Evolutionary conservation across 345 rosid species (phyloP).

Genomic region (Physaria fendleri): DNA sequence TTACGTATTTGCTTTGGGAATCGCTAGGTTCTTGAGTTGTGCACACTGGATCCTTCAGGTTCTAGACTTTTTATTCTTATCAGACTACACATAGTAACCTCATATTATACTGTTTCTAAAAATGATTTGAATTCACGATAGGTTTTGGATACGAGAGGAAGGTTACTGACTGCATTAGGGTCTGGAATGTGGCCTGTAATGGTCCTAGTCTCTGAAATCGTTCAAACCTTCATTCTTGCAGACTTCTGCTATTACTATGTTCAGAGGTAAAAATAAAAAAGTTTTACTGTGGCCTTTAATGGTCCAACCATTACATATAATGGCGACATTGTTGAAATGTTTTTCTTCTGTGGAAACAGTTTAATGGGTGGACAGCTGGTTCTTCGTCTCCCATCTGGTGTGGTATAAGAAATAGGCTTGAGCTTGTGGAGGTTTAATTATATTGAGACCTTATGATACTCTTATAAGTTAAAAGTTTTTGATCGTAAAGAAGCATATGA

Average conservation of each 20-base stretch:
- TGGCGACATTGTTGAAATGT: not conserved
- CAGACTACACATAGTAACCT: not conserved
- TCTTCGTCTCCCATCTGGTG: constrained; percentile 88
- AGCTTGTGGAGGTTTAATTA: not conserved
- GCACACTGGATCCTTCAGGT: constrained; percentile 98
- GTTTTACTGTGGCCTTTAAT: not conserved
- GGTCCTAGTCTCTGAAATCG: constrained; percentile 78
- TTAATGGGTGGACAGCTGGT: constrained; percentile 83
- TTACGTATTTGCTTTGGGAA: constrained; percentile 86
- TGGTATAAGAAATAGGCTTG: constrained; percentile 38
- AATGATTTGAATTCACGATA: constrained; percentile 4
- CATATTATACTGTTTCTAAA: not conserved
- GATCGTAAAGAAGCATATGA: constrained; percentile 12
- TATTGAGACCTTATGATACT: constrained; percentile 6
- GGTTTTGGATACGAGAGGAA: constrained; percentile 72
- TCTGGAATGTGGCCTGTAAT: constrained; percentile 80
- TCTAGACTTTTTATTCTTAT: not conserved
- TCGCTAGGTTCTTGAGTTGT: constrained; percentile 89
- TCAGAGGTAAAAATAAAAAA: constrained; percentile 47
- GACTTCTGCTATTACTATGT: constrained; percentile 86
- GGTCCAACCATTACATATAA: not conserved
- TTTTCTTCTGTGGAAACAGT: constrained; percentile 31
- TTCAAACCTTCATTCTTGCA: constrained; percentile 87
- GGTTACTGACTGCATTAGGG: constrained; percentile 68
- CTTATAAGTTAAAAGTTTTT: not conserved